A percentile compares a stretch with the other conserved stretches of the same genome.
Conservation (phyloP, 495 filamentous ascomycete genomes). For the Friedmanniomyces endolithicus region DNA sequence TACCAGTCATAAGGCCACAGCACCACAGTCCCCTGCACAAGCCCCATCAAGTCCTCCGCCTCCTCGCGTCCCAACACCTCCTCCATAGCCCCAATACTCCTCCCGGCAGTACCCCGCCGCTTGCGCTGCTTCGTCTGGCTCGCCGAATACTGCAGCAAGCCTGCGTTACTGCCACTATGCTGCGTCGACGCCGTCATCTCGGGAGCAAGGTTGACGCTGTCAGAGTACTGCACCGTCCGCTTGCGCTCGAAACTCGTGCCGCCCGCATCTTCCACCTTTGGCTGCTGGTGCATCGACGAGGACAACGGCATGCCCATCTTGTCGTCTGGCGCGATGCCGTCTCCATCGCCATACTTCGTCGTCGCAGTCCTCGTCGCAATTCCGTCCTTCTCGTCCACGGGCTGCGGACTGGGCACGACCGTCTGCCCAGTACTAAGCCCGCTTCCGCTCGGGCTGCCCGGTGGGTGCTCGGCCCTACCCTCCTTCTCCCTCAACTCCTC, state of each 20-base stretch:
- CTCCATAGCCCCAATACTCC: constrained; percentile 55
- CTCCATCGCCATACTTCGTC: background rate
- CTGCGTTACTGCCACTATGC: too few relatives aligned
- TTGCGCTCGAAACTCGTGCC: background rate
- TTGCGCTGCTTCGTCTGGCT: constrained; percentile 21
- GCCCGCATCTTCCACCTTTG: background rate
- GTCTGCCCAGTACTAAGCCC: constrained; percentile 17
- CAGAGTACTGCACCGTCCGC: constrained; percentile 18
- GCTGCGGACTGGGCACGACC: constrained; percentile 15
- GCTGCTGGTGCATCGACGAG: background rate
- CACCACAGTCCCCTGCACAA: constrained; percentile 82
- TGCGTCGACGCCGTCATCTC: constrained; percentile 12
- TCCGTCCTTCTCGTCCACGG: constrained; percentile 31
- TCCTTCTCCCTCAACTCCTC: constrained; percentile 31
- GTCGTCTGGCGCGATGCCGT: background rate
- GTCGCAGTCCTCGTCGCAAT: background rate
- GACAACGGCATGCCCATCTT: background rate
- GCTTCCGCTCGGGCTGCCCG: constrained; percentile 30
- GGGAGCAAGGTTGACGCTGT: constrained; percentile 8
- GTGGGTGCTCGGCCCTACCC: constrained; percentile 31
- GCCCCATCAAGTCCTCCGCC: constrained; percentile 65
- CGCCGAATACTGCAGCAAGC: constrained; percentile 10
- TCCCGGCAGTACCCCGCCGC: constrained; percentile 65
- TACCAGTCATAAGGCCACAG: constrained; percentile 90
- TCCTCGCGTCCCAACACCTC: constrained; percentile 59